Percentiles rank a stretch among this genome's conserved stretches.
phyloP scores from a whole-genome alignment of 345 rosid species.

The Draba incana region DNA sequence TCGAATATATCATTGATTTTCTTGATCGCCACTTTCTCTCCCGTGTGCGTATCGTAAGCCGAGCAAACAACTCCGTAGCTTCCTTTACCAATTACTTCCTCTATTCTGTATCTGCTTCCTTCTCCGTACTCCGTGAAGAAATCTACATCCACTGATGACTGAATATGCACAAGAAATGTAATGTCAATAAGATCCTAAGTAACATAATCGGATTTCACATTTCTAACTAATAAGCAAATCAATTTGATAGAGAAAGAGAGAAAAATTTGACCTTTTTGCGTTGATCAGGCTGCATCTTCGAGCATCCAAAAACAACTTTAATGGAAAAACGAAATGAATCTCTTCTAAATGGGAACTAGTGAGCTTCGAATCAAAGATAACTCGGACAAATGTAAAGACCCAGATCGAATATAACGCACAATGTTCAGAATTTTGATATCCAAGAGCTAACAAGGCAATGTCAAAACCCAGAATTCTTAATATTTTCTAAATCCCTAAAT shows the following conservation, averaged over 20 bases:
- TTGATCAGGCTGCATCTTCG: slow-evolving; percentile 91
- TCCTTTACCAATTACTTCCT: slow-evolving; percentile 95
- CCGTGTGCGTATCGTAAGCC: slow-evolving; percentile 74
- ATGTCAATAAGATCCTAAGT: slow-evolving; percentile 15
- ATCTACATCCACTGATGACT: slow-evolving; percentile 80
- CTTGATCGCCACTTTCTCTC: slow-evolving; percentile 90
- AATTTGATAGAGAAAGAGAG: not conserved
- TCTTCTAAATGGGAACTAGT: not conserved
- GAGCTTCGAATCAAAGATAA: slow-evolving; percentile 16
- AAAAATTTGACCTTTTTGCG: slow-evolving; percentile 68
- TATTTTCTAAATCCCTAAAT: slow-evolving; percentile 17
- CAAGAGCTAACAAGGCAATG: slow-evolving; percentile 27
- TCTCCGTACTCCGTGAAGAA: slow-evolving; percentile 95
- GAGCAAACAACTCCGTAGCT: slow-evolving; percentile 95
- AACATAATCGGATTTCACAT: slow-evolving; percentile 16
- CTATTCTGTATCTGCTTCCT: slow-evolving; percentile 84
- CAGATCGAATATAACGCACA: slow-evolving; percentile 9
- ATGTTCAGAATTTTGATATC: not conserved
- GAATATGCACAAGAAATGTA: slow-evolving; percentile 8
- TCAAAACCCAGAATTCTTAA: slow-evolving; percentile 15
- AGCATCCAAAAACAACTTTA: slow-evolving; percentile 45
- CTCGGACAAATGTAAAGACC: not conserved
- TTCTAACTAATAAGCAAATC: not conserved
- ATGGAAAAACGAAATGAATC: not conserved
- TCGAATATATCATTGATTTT: slow-evolving; percentile 91